Percentiles rank a stretch among this genome's conserved stretches.
Evolutionary conservation across 1,284 basidiomycete genomes (phyloP).

Genomic region (Boletellus deceptivus): DNA sequence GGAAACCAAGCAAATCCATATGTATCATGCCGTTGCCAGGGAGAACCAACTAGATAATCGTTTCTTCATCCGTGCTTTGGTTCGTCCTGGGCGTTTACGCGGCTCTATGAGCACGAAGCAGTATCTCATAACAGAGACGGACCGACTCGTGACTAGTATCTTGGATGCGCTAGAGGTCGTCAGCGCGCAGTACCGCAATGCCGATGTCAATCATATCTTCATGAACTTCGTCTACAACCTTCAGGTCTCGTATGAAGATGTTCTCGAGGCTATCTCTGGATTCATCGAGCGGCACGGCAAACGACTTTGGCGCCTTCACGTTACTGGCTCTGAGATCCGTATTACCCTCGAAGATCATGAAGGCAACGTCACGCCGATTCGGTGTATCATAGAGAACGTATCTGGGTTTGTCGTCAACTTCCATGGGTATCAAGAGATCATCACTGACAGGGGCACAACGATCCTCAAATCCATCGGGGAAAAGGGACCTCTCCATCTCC

Average conservation of each 20-base stretch:
- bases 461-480: constrained; percentile 97
- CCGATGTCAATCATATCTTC: constrained; percentile 95
- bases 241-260: constrained; percentile 92
- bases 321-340: constrained; percentile 97
- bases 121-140: constrained; percentile 98
- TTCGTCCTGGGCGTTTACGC: constrained; percentile 92
- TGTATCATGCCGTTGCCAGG: constrained; percentile 93
- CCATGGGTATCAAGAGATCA: constrained; percentile 98
- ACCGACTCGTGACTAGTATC: constrained; percentile 92
- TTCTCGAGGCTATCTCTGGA: constrained; percentile 91
- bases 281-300: constrained; percentile 99
- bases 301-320: constrained; percentile 95
- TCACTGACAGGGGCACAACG: constrained; percentile 90
- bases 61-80: constrained; percentile 97
- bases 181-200: constrained; percentile 80
- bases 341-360: constrained; percentile 92
- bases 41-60: constrained; percentile 96
- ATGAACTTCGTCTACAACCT: constrained; percentile 99
- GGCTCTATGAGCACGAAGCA: constrained; percentile 92
- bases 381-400: constrained; percentile 97
- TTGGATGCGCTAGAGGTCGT: constrained; percentile 95
- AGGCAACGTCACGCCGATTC: constrained; percentile 92
- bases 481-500: constrained; percentile 89
- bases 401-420: constrained; percentile 99
- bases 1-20: constrained; percentile 93